Evolutionary conservation across 441 rosid species (phyloP), one percentile per base, ranked within the genome.

Genomic region (Syzygium malaccense): DNA sequence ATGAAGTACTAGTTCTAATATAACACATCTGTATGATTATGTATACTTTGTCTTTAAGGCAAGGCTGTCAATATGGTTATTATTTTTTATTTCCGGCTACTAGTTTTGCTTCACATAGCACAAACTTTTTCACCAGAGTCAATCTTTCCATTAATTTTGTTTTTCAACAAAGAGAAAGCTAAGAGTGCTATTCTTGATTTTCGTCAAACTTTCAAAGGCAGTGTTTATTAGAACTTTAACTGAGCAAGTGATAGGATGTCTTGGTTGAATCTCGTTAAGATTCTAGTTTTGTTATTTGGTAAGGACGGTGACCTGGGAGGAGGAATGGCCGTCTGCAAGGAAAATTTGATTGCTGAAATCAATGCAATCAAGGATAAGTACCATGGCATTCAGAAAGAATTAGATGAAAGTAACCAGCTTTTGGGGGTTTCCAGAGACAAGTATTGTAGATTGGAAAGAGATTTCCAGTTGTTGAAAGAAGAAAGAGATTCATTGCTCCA

Each of bases 361-460:
- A 90, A 86, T 84, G 90, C 60, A 80, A 88, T 95, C 93, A 95
- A 94, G 93, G 92, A 91, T 88, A 94, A 94, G 66, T 92, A 88
- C 86, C 79, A 90, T 6, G 90, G 89, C 85, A 66, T 94, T 91
- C 94, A 93, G 93, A 93, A 88, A 90, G 94, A 94, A 86, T 83
- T 94, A 87, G 89, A 88, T 68, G 86, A 87, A 85, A 92, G 89
- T 86, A 94, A 87, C 89, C 91, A 93, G 89, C 91, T 92, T 68
- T 90, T 94, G 89, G 93, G 92, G 87, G 94, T 89, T 87, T 94
- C 94, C 85, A 92, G 90, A 91, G 96, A 93, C 90, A 93, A 92
- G 84, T 92, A 93, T 55, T 86, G 66, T 86, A 91, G 88, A 89
- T 90, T 96, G 93, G 94, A 94, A 93, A 93, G 90, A 88, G 95